These are phyloP conservation scores for Rhododendron williamsianum DNA, from an alignment of 148 eudicot genomes.

Conservation along the genomic window DNA sequence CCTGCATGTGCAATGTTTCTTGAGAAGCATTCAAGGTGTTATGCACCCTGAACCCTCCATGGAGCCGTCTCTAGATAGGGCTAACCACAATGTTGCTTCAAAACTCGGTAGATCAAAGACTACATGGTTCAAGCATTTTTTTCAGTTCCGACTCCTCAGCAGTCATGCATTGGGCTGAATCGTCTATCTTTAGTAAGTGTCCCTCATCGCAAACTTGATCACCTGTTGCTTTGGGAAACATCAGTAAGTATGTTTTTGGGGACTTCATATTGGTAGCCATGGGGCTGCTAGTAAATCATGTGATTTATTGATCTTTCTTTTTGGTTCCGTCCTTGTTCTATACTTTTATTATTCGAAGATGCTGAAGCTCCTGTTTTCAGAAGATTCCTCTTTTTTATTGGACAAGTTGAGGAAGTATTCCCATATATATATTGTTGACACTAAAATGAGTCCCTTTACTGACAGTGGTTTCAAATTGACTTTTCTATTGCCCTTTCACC, in stretches of 20 bases:
- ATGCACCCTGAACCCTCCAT: not conserved
- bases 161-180: not conserved
- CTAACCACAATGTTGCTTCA: not conserved
- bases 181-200: not conserved
- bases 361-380: not conserved
- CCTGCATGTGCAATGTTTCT: not conserved
- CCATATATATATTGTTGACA: not conserved
- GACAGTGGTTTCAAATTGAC: not conserved
- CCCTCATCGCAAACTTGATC: not conserved
- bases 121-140: not conserved
- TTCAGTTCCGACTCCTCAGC: not conserved
- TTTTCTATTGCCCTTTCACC: not conserved
- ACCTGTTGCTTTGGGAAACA: not conserved
- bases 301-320: not conserved
- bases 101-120: not conserved
- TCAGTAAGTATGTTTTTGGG: not conserved
- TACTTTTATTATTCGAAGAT: not conserved
- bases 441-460: not conserved
- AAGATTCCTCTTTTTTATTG: not conserved
- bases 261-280: not conserved
- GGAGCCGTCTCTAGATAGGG: not conserved
- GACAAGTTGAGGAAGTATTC: not conserved
- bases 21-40: not conserved
- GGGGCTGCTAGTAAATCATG: not conserved
- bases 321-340: not conserved